A percentile compares a stretch with the other conserved stretches of the same genome.
Evolutionary conservation across 129 eudicot genomes (phyloP).

Genomic region (Chrysanthemum seticuspe): DNA sequence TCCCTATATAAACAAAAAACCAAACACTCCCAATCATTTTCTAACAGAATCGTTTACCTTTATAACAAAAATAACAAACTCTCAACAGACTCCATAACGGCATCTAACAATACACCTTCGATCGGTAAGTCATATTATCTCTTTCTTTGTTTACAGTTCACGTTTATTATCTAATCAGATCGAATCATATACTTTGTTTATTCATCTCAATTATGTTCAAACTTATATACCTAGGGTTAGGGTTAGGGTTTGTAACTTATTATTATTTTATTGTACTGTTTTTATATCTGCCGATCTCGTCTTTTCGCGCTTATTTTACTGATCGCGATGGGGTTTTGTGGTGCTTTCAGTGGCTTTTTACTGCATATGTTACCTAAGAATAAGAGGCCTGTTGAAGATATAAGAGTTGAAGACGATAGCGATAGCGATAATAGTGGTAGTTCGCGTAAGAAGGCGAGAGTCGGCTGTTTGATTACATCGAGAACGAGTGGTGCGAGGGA

Average conservation of each 20-base stretch:
- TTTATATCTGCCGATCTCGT: constrained; percentile 38
- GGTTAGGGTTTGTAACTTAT: constrained; percentile 13
- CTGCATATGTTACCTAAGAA: constrained; percentile 81
- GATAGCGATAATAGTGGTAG: constrained; percentile 32
- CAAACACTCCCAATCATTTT: neutral
- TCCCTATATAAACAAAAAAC: neutral
- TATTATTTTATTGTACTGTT: neutral
- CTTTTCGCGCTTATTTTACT: constrained; percentile 4
- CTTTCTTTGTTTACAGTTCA: constrained; percentile 40
- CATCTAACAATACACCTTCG: constrained; percentile 16
- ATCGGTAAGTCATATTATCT: constrained; percentile 28
- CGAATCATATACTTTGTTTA: constrained; percentile 27
- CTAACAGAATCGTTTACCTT: neutral
- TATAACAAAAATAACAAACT: constrained; percentile 1
- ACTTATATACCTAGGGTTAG: constrained; percentile 30
- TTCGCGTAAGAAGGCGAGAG: constrained; percentile 48
- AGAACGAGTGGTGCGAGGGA: neutral
- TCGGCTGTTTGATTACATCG: constrained; percentile 41
- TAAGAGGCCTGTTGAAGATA: constrained; percentile 72
- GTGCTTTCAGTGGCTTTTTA: constrained; percentile 65
- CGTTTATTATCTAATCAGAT: constrained; percentile 26
- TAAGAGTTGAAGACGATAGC: constrained; percentile 40
- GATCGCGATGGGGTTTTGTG: constrained; percentile 53
- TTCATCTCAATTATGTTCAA: neutral
- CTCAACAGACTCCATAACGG: neutral